Conservation (phyloP, 2,329 filamentous ascomycete genomes). For the Trichophyton schoenleinii region DNA sequence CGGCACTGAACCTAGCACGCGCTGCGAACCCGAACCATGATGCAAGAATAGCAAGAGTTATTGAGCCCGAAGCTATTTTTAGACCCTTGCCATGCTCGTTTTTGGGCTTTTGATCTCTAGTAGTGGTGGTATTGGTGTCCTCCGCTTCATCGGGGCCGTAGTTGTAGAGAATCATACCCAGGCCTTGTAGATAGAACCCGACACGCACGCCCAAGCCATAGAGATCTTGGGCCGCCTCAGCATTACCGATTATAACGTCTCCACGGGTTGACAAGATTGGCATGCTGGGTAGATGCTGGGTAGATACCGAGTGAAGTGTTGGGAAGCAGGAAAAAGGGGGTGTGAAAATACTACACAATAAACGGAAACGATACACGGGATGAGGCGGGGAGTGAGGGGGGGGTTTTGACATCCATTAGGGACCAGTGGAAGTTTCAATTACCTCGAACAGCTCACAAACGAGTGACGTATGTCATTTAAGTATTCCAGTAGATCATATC, state of each 20-base stretch:
- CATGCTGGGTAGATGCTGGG: not conserved
- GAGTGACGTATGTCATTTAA: not conserved
- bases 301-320: not conserved
- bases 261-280: not conserved
- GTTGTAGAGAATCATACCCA: not conserved
- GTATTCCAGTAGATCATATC: not conserved
- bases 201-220: slow-evolving; percentile 1
- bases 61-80: not conserved
- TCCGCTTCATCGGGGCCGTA: not conserved
- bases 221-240: not conserved
- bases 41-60: not conserved
- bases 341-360: not conserved
- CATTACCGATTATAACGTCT: not conserved
- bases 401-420: not conserved
- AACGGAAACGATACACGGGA: not conserved
- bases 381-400: not conserved
- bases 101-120: not conserved
- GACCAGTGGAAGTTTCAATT: not conserved
- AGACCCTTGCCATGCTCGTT: slow-evolving; percentile 3
- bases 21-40: not conserved
- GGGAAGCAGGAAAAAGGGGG: not conserved
- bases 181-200: not conserved
- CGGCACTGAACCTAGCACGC: not conserved
- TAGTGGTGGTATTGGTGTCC: not conserved
- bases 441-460: not conserved